Evolutionary conservation across 768 basidiomycete genomes (phyloP).

Genomic region (Russula sp.): DNA sequence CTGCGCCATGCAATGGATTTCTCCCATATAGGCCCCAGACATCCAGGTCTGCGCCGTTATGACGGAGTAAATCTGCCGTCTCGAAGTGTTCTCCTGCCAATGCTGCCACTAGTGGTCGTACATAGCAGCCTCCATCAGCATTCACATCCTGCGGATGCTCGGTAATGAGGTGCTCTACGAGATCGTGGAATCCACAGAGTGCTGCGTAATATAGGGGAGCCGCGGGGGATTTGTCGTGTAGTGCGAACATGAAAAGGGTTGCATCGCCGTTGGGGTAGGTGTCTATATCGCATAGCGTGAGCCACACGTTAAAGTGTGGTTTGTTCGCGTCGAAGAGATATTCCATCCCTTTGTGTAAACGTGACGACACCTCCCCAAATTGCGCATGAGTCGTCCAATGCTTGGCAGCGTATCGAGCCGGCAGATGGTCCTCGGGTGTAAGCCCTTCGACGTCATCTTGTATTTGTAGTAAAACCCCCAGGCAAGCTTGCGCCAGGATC

Average conservation of each 20-base stretch:
- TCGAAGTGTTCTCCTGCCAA: not conserved
- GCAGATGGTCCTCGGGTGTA: too few relatives aligned
- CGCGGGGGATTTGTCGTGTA: not conserved
- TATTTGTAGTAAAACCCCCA: not conserved
- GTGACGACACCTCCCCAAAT: not conserved
- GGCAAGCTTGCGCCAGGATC: not conserved
- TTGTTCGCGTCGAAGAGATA: not conserved
- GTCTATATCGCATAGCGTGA: not conserved
- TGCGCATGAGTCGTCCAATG: not conserved
- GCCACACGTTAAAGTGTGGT: not conserved
- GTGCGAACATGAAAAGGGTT: not conserved
- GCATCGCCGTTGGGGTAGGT: rapidly evolving
- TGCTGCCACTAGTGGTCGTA: not conserved
- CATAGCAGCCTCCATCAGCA: not conserved
- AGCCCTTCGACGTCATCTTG: not conserved
- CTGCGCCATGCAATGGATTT: not conserved
- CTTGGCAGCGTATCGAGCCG: not conserved
- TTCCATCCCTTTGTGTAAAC: not conserved
- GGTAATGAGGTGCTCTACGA: not conserved
- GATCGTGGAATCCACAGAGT: not conserved
- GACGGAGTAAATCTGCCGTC: not conserved
- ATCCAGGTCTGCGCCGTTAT: not conserved
- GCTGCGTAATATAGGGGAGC: not conserved
- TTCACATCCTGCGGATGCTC: not conserved
- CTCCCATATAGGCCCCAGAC: too few relatives aligned